Base-by-base conservation (phyloP, 2,329 filamentous ascomycete genomes). In the Sphaerulina musiva region DNA sequence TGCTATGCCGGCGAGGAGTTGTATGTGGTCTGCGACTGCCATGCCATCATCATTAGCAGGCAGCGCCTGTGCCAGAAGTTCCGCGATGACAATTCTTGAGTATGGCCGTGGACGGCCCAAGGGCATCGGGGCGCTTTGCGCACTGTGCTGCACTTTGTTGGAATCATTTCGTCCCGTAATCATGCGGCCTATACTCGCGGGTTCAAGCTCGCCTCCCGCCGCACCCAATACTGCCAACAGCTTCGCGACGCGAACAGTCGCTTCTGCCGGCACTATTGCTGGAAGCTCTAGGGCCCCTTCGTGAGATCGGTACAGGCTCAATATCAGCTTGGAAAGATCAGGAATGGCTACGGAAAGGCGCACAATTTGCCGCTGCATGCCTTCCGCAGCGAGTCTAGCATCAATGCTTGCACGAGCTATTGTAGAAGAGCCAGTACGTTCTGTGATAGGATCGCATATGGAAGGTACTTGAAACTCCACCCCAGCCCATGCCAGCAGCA, bases 401-500 rank as follows among this genome's bases (percentile, higher is more conserved):
- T 63, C 60, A 4, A 62, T 54, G 14, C 61, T 64, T 6, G 64
- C 55, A 32, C 64, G 63, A 11, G 60, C 57, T 7, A 55, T 58
- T 38, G 62, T 62, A 2, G 56, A 53, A 10, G 65, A 51, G 39
- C 53, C 59, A 11, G 61, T 58, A 29, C 63, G 61, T 39, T 69
- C 68, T 4, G 59, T 56, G 7, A 59, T 56, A 29, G 65, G 61
- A 44, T 66, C 64, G 54, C 68, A 69, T 12, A 70, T 59, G 6
- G 69, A 57, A 62, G 75, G 69, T 59, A 93, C 80, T 64, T 85
- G 80, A 64, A 97, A 97, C 66, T 93, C 87, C 64, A 92, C 77
- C 3, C 85, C 86, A 36, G 85, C 81, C 87, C 90, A 95, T 31
- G 84, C 87, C 58, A 95, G 82, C 64, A 97, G 80, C 40, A 97